Evolutionary conservation across 805 yeast species (phyloP).

Genomic region (Dipodascus albidus): DNA sequence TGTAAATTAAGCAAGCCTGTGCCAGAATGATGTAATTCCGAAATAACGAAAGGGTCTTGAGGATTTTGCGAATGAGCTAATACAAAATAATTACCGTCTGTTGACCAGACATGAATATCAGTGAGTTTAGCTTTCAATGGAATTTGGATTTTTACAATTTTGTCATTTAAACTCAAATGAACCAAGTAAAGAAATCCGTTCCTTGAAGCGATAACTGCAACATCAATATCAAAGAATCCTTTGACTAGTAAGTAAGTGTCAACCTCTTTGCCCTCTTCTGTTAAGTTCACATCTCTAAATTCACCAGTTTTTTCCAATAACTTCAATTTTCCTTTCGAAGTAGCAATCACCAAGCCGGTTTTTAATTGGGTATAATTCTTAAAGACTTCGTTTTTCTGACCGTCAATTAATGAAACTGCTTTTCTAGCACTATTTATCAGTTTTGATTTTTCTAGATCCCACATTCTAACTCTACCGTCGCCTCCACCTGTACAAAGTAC

Average conservation of each 20-base stretch:
- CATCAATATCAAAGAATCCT: constrained; percentile 33
- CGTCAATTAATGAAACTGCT: background rate
- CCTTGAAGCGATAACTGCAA: constrained; percentile 31
- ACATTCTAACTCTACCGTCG: constrained; percentile 69
- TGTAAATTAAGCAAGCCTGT: constrained; percentile 20
- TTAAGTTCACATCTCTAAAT: background rate
- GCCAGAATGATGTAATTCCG: constrained; percentile 24
- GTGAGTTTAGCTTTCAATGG: constrained; percentile 28
- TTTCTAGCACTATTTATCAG: background rate
- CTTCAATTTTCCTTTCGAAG: constrained; percentile 41
- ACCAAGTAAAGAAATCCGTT: constrained; percentile 15
- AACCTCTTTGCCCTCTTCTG: constrained; percentile 5
- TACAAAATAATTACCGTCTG: constrained; percentile 17
- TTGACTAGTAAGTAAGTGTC: constrained; percentile 13
- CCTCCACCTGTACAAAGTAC: constrained; percentile 84
- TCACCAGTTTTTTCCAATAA: constrained; percentile 26
- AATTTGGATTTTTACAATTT: constrained; percentile 13
- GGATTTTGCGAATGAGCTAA: constrained; percentile 63
- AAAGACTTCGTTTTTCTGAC: constrained; percentile 39
- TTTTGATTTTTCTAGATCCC: constrained; percentile 29
- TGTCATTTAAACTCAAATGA: constrained; percentile 11
- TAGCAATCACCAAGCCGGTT: constrained; percentile 34
- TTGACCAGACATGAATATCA: constrained; percentile 13
- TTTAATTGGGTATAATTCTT: constrained; percentile 46
- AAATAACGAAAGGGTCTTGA: constrained; percentile 37